Conservation (phyloP, 805 yeast species). For the Phaffomyces thermotolerans region DNA sequence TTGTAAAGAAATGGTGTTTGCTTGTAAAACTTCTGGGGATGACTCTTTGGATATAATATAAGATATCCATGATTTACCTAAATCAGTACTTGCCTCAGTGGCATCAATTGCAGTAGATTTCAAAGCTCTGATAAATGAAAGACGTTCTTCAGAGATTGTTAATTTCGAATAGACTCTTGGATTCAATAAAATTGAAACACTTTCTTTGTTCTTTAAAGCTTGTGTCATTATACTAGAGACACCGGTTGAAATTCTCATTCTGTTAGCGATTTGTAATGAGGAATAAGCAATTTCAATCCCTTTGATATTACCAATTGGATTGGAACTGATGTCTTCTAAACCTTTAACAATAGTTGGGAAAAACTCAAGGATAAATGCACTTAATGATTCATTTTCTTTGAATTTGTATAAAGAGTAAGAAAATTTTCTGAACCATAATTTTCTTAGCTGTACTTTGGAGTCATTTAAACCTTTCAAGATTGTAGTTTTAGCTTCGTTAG, state of each 20-base stretch:
- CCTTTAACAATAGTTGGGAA: constrained; percentile 25
- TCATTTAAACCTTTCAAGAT: constrained; percentile 52
- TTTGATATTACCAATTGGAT: constrained; percentile 43
- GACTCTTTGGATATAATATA: constrained; percentile 34
- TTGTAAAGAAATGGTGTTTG: constrained; percentile 22
- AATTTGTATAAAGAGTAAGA: constrained; percentile 17
- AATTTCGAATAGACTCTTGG: constrained; percentile 46
- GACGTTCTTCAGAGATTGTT: constrained; percentile 34
- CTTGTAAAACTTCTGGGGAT: constrained; percentile 9
- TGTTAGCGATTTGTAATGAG: constrained; percentile 23
- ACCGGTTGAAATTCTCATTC: constrained; percentile 21
- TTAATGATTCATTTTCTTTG: constrained; percentile 6
- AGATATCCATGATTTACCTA: constrained; percentile 43
- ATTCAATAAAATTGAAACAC: constrained; percentile 42
- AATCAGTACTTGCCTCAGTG: constrained; percentile 12
- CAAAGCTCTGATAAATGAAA: constrained; percentile 48
- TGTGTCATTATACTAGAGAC: constrained; percentile 26
- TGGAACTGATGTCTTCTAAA: constrained; percentile 37
- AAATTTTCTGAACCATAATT: constrained; percentile 57
- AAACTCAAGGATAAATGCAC: constrained; percentile 14
- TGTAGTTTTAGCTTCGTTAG: constrained; percentile 20
- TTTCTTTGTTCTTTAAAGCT: constrained; percentile 29
- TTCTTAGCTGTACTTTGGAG: constrained; percentile 53
- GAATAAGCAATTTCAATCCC: constrained; percentile 49
- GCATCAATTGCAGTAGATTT: constrained; percentile 24